Percentiles rank a stretch among this genome's conserved stretches.
Evolutionary conservation across 768 basidiomycete genomes (phyloP).

Genomic region (Boletus insuetus): DNA sequence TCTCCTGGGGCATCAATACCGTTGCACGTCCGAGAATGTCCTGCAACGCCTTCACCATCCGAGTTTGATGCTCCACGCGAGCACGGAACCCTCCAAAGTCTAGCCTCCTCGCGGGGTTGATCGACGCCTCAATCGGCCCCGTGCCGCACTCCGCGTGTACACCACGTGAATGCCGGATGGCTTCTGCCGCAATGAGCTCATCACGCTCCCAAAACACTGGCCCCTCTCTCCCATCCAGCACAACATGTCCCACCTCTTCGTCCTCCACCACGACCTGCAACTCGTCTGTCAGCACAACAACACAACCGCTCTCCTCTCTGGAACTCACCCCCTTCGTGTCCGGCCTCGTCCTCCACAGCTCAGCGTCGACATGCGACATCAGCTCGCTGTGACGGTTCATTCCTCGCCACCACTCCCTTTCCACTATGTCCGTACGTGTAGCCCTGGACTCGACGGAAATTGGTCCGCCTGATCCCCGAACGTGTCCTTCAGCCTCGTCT

Average conservation of each 20-base stretch:
- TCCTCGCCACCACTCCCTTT: conserved; percentile 25
- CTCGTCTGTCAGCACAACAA: conserved; percentile 6
- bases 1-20: conserved; percentile 39
- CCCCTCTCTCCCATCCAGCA: conserved; percentile 29
- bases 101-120: conserved; percentile 32
- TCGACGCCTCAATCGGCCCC: conserved; percentile 34
- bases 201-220: conserved; percentile 43
- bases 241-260: conserved; percentile 55
- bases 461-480: conserved; percentile 29
- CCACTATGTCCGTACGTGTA: conserved; percentile 13
- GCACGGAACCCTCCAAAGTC: conserved; percentile 29
- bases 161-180: conserved; percentile 49
- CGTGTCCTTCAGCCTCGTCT: conserved; percentile 29
- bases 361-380: conserved; percentile 55
- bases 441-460: conserved; percentile 33
- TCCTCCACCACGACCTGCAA: conserved; percentile 38
- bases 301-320: not conserved
- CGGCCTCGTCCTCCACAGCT: conserved; percentile 37
- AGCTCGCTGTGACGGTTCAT: conserved; percentile 39
- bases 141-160: conserved; percentile 29
- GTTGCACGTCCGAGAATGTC: conserved; percentile 36
- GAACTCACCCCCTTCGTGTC: conserved; percentile 42
- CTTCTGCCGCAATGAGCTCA: conserved; percentile 46
- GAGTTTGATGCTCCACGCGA: conserved; percentile 45
- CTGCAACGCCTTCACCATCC: conserved; percentile 46